Evolutionary conservation across 2,329 filamentous ascomycete genomes (phyloP).

Genomic region (Cucurbitaria berberidis): DNA sequence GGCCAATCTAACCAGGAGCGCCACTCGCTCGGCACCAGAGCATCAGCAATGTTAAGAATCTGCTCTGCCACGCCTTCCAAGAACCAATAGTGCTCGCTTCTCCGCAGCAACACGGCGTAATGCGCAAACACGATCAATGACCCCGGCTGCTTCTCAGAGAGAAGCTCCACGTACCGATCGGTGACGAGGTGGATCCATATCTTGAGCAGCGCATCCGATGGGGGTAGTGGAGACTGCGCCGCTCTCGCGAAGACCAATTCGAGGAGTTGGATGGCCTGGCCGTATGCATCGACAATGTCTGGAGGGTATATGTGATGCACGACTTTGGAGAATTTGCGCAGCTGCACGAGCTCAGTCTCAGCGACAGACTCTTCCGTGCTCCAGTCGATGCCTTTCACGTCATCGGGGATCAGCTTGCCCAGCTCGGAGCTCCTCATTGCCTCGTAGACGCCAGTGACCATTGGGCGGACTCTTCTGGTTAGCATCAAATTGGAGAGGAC

Average conservation of each 20-base stretch:
- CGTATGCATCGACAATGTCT: slow-evolving; percentile 38
- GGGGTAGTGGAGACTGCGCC: slow-evolving; percentile 16
- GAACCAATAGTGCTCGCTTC: slow-evolving; percentile 33
- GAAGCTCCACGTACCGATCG: slow-evolving; percentile 34
- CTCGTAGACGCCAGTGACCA: slow-evolving; percentile 27
- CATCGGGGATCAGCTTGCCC: slow-evolving; percentile 25
- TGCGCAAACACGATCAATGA: slow-evolving; percentile 47
- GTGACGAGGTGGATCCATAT: slow-evolving; percentile 35
- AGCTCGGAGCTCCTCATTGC: slow-evolving; percentile 21
- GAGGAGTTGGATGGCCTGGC: slow-evolving; percentile 28
- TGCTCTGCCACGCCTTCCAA: slow-evolving; percentile 32
- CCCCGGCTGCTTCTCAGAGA: slow-evolving; percentile 38
- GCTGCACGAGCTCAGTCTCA: slow-evolving; percentile 28
- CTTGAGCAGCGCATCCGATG: slow-evolving; percentile 34
- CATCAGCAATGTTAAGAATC: slow-evolving; percentile 32
- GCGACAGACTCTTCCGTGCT: slow-evolving; percentile 17
- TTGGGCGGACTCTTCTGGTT: slow-evolving; percentile 31
- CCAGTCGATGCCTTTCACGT: slow-evolving; percentile 27
- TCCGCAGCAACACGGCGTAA: slow-evolving; percentile 41
- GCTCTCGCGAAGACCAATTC: slow-evolving; percentile 27
- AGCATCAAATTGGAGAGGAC: slow-evolving; percentile 32
- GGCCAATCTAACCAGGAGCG: slow-evolving; percentile 38
- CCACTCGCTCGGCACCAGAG: slow-evolving; percentile 35
- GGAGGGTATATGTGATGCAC: slow-evolving; percentile 34
- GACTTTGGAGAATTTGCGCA: slow-evolving; percentile 33